Evolutionary conservation across 441 rosid genomes (phyloP), one percentile per base, ranked within the genome.

Genomic region (Pelargonium fulgidum): DNA sequence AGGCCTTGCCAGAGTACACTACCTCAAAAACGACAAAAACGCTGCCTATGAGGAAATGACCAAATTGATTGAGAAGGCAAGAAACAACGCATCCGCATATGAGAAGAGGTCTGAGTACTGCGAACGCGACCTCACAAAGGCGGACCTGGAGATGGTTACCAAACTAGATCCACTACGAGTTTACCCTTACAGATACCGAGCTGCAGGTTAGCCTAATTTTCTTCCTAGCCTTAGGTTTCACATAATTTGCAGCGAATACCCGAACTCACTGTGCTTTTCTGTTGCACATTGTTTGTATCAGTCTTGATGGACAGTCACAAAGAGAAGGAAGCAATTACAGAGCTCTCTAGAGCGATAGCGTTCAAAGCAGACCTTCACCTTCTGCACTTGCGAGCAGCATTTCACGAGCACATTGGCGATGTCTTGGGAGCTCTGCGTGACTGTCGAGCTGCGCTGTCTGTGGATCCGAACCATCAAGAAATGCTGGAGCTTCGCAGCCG

Each of bases 61-160:
- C 17, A 85, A 85, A 82, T 83, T 94, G 58, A 89, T 92, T 16
- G 91, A 85, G 71, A 94, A 86, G 72, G 97, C 99, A n/a, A 85
- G 78, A 69, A 92, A 83, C 79, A 91, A 86, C 67, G 98, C 98
- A 64, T 94, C 98, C 10, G 99, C 98, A 0, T 94, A 84, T 16
- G 99, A 94, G 85, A 94, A 92, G 83, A 87, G 99, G 77, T 94
- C 99, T 0, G 99, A 94, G 84, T 94, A 94, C 70, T 85, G 93
- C 68, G 96, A 92, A 14, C 96, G 97, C 16, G 97, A 94, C 39
- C 89, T 81, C 1, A 85, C 93, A 3, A 92, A 87, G 75, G 86
- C 88, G 1, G 99, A 94, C 77, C 94, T 94, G 0, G 96, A 92
- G 75, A 92, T 85, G 87, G 97, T 90, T 75, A 89, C 99, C 3